Evolutionary conservation across 2,329 filamentous ascomycete species (phyloP).

Genomic region (Aspergillus arachidicola): DNA sequence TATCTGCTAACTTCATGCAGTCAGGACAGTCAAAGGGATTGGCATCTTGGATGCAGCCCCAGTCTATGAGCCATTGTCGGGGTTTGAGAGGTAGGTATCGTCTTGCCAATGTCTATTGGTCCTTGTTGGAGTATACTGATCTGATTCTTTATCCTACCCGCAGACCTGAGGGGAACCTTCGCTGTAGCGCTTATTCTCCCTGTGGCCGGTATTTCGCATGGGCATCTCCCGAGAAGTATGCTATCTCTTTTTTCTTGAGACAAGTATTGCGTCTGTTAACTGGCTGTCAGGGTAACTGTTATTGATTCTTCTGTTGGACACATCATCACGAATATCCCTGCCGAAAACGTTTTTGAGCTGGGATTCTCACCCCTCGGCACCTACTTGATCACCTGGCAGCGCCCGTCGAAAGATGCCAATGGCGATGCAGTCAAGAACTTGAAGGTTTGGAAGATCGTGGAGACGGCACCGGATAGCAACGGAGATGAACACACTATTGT

Average conservation of each 20-base stretch:
- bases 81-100: constrained; percentile 62
- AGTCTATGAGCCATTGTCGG: constrained; percentile 79
- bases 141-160: constrained; percentile 23
- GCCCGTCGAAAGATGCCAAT: constrained; percentile 86
- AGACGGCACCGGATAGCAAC: constrained; percentile 57
- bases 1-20: constrained; percentile 45
- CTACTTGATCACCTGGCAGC: constrained; percentile 96
- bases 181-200: constrained; percentile 93
- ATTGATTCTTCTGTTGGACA: constrained; percentile 78
- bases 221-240: constrained; percentile 77
- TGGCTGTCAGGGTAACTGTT: constrained; percentile 68
- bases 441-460: constrained; percentile 89
- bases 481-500: constrained; percentile 69
- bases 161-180: constrained; percentile 89
- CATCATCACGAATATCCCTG: constrained; percentile 72
- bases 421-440: constrained; percentile 95
- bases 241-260: background rate
- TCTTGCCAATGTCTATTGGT: background rate
- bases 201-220: constrained; percentile 96
- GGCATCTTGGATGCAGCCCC: constrained; percentile 90
- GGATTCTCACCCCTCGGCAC: constrained; percentile 91
- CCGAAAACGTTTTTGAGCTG: constrained; percentile 87
- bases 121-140: background rate
- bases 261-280: constrained; percentile 14
- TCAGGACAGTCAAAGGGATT: constrained; percentile 95